Conservation (phyloP, 805 yeast genomes). For the Ogataea nonfermentans region DNA sequence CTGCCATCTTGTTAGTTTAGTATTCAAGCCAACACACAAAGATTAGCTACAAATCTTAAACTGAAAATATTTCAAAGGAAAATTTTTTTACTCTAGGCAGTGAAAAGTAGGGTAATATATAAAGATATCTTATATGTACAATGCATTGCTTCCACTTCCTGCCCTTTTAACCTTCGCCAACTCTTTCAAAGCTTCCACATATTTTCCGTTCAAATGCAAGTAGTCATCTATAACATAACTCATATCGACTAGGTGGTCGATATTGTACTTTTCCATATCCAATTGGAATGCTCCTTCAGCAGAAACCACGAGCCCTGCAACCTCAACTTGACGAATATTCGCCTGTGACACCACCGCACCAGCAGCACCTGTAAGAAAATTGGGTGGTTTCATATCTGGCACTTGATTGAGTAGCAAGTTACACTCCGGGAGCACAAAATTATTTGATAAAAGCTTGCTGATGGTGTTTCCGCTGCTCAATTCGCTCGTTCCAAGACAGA, state of each 20-base stretch:
- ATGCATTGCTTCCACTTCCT: constrained; percentile 19
- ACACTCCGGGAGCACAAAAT: background rate
- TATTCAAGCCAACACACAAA: constrained; percentile 5
- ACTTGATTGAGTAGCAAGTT: constrained; percentile 21
- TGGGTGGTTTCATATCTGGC: constrained; percentile 47
- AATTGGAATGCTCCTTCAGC: constrained; percentile 47
- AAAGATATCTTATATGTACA: constrained; percentile 16
- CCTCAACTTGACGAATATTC: constrained; percentile 10
- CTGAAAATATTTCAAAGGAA: constrained; percentile 10
- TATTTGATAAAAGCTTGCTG: constrained; percentile 15
- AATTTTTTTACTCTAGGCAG: constrained; percentile 11
- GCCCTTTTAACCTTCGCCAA: constrained; percentile 18
- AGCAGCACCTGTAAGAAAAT: constrained; percentile 43
- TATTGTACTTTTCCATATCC: constrained; percentile 43
- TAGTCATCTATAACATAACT: constrained; percentile 19
- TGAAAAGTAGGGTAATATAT: constrained; percentile 13
- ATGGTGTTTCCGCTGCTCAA: constrained; percentile 19
- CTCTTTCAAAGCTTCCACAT: constrained; percentile 9
- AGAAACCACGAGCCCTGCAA: constrained; percentile 31
- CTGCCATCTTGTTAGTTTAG: constrained; percentile 46
- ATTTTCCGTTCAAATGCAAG: constrained; percentile 10
- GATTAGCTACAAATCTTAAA: constrained; percentile 7
- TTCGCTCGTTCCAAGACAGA: constrained; percentile 27
- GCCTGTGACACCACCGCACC: constrained; percentile 40
- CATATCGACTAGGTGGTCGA: constrained; percentile 41